Conservation (phyloP, 805 yeast genomes). For the Saturnispora sekii region DNA sequence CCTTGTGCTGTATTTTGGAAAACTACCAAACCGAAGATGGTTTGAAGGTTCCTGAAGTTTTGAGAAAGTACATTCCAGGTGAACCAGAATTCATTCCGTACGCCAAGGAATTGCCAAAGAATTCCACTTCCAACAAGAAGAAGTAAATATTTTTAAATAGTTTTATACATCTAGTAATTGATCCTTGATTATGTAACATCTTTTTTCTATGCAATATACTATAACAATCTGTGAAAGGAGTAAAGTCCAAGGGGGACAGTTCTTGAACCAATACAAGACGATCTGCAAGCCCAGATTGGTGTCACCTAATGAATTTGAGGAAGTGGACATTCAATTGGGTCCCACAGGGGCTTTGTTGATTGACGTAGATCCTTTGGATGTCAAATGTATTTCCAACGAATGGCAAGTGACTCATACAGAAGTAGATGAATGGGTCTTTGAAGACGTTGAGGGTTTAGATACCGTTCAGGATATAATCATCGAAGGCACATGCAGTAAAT, state of each 20-base stretch:
- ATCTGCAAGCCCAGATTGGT: no score
- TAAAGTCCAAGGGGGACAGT: no score
- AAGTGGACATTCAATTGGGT: neutral
- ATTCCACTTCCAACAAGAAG: constrained; percentile 73
- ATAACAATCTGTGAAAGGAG: no score
- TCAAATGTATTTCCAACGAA: constrained; percentile 7
- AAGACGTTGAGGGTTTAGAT: constrained; percentile 5
- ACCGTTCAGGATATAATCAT: constrained; percentile 4
- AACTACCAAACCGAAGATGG: constrained; percentile 98
- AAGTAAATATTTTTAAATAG: constrained; percentile 12
- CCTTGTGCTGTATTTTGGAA: constrained; percentile 93
- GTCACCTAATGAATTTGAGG: constrained; percentile 1
- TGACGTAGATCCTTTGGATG: neutral
- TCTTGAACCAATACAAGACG: no score
- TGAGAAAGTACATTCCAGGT: constrained; percentile 95
- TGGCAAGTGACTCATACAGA: constrained; percentile 10
- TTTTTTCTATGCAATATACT: no score
- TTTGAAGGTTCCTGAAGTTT: constrained; percentile 83
- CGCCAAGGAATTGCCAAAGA: constrained; percentile 86
- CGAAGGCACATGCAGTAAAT: neutral
- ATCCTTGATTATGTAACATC: neutral
- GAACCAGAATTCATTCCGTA: constrained; percentile 95
- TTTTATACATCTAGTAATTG: constrained; percentile 1
- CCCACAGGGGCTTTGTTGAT: constrained; percentile 3
- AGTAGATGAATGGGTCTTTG: constrained; percentile 9